These are phyloP conservation scores for Alisma plantagoaquatica DNA, from an alignment of 106 monocot species.

Conservation along the genomic window DNA sequence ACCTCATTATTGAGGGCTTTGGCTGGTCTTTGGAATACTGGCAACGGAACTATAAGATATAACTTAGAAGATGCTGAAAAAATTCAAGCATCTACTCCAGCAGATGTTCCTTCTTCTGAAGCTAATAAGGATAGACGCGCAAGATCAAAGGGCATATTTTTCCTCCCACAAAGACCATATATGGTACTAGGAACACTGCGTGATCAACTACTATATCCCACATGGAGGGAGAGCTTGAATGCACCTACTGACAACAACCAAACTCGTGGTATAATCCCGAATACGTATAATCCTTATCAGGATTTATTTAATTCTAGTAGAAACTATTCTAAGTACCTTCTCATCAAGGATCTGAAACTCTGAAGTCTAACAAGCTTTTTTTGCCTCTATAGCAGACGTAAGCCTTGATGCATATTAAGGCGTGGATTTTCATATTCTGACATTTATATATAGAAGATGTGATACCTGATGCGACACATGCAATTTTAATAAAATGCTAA, in stretches of 20 bases:
- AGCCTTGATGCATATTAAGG: too few relatives aligned
- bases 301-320: too few relatives aligned
- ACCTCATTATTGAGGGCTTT: slow-evolving; percentile 88
- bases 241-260: slow-evolving; percentile 7
- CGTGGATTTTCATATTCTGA: too few relatives aligned
- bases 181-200: slow-evolving; percentile 84
- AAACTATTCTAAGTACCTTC: too few relatives aligned
- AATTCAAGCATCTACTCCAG: slow-evolving; percentile 3
- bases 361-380: too few relatives aligned
- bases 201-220: slow-evolving; percentile 83
- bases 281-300: too few relatives aligned
- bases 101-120: slow-evolving; percentile 14
- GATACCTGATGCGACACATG: too few relatives aligned
- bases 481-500: too few relatives aligned
- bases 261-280: slow-evolving; percentile 20
- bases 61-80: slow-evolving; percentile 21
- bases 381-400: too few relatives aligned
- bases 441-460: too few relatives aligned
- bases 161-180: slow-evolving; percentile 81
- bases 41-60: slow-evolving; percentile 51
- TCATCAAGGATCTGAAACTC: too few relatives aligned
- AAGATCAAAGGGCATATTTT: slow-evolving; percentile 49
- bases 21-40: slow-evolving; percentile 74
- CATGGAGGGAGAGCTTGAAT: slow-evolving; percentile 40
- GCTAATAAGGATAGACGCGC: slow-evolving; percentile 16